Percentiles rank a stretch among this genome's conserved stretches.
phyloP scores from a whole-genome alignment of 2,329 filamentous ascomycete species.

The Whalleya microplaca region DNA sequence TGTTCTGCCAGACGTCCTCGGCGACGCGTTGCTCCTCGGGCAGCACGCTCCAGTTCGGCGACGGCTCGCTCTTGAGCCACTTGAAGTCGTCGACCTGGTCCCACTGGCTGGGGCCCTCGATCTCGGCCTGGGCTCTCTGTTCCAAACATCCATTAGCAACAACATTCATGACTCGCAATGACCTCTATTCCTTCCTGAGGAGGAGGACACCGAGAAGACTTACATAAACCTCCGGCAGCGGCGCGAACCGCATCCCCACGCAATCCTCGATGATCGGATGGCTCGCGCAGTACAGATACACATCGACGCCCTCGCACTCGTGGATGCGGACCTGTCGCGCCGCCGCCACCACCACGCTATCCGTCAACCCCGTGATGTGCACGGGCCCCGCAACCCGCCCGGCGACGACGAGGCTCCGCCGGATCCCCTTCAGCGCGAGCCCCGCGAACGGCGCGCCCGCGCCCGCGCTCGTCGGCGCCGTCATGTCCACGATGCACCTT shows the following conservation, averaged over 20 bases:
- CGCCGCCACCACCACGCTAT: constrained; percentile 77
- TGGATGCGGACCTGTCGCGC: constrained; percentile 94
- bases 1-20: constrained; percentile 69
- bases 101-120: constrained; percentile 69
- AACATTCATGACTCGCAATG: too few relatives aligned
- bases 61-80: constrained; percentile 85
- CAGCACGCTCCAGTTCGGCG: constrained; percentile 84
- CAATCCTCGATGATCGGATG: constrained; percentile 96
- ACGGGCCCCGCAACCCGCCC: constrained; percentile 79
- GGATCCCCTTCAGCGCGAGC: constrained; percentile 68
- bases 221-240: constrained; percentile 72
- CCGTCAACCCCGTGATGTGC: constrained; percentile 76
- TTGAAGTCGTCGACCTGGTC: constrained; percentile 96
- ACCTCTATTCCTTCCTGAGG: too few relatives aligned
- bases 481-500: constrained; percentile 80
- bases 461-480: constrained; percentile 61
- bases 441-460: constrained; percentile 70
- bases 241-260: constrained; percentile 74
- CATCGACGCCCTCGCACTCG: constrained; percentile 76
- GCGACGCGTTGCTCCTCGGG: constrained; percentile 60
- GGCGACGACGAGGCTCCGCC: constrained; percentile 72
- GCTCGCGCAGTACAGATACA: constrained; percentile 82
- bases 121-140: constrained; percentile 34
- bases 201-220: constrained; percentile 40
- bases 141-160: constrained; percentile 18